These are phyloP conservation scores for Nematocida minor DNA, from an alignment of 371 early-diverging fungal genomes.

Conservation along the genomic window DNA sequence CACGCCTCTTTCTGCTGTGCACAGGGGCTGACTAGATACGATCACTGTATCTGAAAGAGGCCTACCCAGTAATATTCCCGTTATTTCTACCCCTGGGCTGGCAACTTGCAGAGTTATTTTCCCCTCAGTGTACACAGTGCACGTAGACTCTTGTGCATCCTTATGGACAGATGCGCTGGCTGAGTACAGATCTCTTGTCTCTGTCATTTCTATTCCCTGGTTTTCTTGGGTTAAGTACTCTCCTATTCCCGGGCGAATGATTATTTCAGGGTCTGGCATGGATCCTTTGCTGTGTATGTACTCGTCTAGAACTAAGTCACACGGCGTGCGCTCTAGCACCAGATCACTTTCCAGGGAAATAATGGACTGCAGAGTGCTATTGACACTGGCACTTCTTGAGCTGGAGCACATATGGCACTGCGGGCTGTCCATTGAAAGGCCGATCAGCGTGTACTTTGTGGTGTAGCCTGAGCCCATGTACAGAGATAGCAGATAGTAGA, in stretches of 20 bases:
- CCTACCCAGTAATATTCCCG: background rate
- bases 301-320: slow-evolving; percentile 16
- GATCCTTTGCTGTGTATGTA: slow-evolving; percentile 13
- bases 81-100: background rate
- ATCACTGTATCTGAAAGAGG: background rate
- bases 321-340: background rate
- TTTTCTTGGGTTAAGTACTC: background rate
- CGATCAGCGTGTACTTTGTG: slow-evolving; percentile 1
- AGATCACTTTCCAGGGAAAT: slow-evolving; percentile 8
- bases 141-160: background rate
- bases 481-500: slow-evolving; percentile 20
- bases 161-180: background rate
- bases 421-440: background rate
- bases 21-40: background rate
- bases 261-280: slow-evolving; percentile 6
- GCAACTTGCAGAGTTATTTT: background rate
- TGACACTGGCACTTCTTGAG: background rate
- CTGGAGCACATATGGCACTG: slow-evolving; percentile 2
- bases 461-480: background rate
- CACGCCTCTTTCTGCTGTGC: background rate
- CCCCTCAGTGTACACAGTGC: background rate
- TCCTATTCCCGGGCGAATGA: background rate
- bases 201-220: background rate
- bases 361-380: slow-evolving; percentile 25
- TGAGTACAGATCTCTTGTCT: background rate